Evolutionary conservation across 495 filamentous ascomycete species (phyloP), one percentile per base, ranked within the genome.

Genomic region (Jackrogersella minutella): DNA sequence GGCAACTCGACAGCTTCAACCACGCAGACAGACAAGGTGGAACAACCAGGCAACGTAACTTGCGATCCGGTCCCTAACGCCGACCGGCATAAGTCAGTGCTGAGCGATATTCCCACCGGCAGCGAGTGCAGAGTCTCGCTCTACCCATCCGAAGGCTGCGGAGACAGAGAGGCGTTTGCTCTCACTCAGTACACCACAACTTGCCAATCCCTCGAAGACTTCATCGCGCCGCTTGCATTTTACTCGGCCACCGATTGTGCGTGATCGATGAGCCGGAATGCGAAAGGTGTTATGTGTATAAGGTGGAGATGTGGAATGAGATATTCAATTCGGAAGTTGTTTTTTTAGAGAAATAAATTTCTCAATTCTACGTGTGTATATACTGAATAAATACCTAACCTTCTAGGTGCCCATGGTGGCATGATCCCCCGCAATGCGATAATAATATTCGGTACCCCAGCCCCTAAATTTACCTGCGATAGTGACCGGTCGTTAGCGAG

Each of bases 131-230:
- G 47, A 19, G 33, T 65, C 37, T 46, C 33, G 37, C 47, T 65
- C 22, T 65, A 65, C 31, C 54, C 62, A 19, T 4, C 9, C 14
- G 22, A 58, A 8, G 36, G 31, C 8, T 65, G 62, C 47, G 47
- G 46, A 8, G 26, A 37, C 10, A 53, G 40, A 16, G 37, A 33
- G 6, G 62, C 62, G 28, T 65, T 58, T 22, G 17, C 34, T 24
- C 55, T 65, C 39, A 65, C 62, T 22, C 47, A 65, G 19, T 28
- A 65, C 24, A 65, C 55, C 19, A 58, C 37, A 1, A 53, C 54
- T 37, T 65, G 62, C 14, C 39, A 53, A 7, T 65, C 55, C 14
- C 30, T 65, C n/a, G 54, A 40, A 17, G 54, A 65, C 14, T 49
- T 65, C 50, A 5, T 31, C 28, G 17, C 17, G 3, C 62, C 62